Conservation (phyloP, 1,139 yeast genomes). For the Pichia sorboxylosa region DNA sequence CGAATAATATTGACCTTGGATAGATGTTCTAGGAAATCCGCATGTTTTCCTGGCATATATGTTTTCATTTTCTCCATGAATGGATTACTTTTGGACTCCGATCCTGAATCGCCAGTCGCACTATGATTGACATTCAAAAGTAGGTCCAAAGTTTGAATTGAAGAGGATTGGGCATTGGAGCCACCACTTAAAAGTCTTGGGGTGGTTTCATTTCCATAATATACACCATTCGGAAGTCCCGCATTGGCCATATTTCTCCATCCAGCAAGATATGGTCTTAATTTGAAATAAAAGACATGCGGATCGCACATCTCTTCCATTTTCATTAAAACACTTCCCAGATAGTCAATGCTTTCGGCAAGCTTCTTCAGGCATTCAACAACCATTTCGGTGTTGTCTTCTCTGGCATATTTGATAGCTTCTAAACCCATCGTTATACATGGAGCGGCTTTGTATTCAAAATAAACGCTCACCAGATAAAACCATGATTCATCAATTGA, state of each 20-base stretch:
- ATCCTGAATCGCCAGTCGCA: constrained; percentile 49
- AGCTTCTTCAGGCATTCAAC: constrained; percentile 41
- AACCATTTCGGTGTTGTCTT: constrained; percentile 29
- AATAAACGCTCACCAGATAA: constrained; percentile 74
- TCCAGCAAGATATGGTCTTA: constrained; percentile 86
- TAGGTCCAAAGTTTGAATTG: constrained; percentile 78
- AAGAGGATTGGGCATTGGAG: constrained; percentile 84
- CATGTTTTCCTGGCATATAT: constrained; percentile 84
- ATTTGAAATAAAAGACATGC: constrained; percentile 72
- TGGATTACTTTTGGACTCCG: constrained; percentile 31
- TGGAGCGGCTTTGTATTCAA: constrained; percentile 72
- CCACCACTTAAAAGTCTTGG: constrained; percentile 75
- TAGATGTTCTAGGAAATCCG: constrained; percentile 55
- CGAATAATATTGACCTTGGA: constrained; percentile 47
- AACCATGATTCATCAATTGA: constrained; percentile 91
- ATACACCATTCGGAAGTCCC: constrained; percentile 65
- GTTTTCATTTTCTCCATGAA: constrained; percentile 75
- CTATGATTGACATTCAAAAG: constrained; percentile 65
- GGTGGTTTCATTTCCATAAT: constrained; percentile 54
- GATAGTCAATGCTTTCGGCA: constrained; percentile 64
- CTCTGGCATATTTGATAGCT: constrained; percentile 48
- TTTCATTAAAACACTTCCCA: constrained; percentile 65
- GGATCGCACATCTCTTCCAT: constrained; percentile 97
- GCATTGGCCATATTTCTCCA: constrained; percentile 89
- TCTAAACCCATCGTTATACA: constrained; percentile 47